phyloP scores from a whole-genome alignment of 2,329 filamentous ascomycete species.

The Fusarium nygamai region DNA sequence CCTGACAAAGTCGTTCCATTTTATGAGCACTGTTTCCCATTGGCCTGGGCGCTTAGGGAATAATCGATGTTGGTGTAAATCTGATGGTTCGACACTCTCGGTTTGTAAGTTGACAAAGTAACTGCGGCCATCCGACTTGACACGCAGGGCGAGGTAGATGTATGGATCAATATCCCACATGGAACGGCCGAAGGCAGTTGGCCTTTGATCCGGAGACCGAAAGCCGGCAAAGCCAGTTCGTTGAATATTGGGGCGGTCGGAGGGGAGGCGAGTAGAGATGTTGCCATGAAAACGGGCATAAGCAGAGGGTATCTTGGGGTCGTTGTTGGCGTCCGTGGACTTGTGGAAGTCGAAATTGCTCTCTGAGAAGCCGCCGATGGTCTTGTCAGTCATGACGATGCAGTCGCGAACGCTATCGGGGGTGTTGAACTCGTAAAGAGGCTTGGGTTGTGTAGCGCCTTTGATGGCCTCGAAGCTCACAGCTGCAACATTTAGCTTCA shows the following conservation, averaged over 20 bases:
- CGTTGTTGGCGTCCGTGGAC: neutral
- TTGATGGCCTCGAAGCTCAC: constrained; percentile 76
- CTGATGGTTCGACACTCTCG: constrained; percentile 91
- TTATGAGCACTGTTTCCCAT: constrained; percentile 96
- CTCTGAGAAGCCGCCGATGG: constrained; percentile 87
- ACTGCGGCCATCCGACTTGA: constrained; percentile 89
- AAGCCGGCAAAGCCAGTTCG: constrained; percentile 90
- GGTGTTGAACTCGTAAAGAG: constrained; percentile 71
- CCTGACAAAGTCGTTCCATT: constrained; percentile 91
- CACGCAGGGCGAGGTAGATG: constrained; percentile 83
- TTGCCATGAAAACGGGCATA: constrained; percentile 86
- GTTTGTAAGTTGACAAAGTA: constrained; percentile 98
- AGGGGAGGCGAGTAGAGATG: constrained; percentile 87
- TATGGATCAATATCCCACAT: constrained; percentile 93
- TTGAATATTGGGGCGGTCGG: constrained; percentile 76
- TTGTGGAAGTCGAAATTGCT: constrained; percentile 73
- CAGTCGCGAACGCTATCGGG: constrained; percentile 59
- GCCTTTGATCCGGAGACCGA: constrained; percentile 79
- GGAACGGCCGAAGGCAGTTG: constrained; percentile 85
- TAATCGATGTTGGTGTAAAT: constrained; percentile 92
- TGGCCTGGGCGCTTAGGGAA: constrained; percentile 81
- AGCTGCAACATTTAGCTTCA: constrained; percentile 55
- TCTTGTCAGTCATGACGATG: constrained; percentile 86
- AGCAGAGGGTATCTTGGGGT: constrained; percentile 35
- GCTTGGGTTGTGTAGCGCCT: constrained; percentile 69